Evolutionary conservation across 208 protist species (phyloP), one percentile per base, ranked within the genome.

Genomic region (Crithidia fasciculata): DNA sequence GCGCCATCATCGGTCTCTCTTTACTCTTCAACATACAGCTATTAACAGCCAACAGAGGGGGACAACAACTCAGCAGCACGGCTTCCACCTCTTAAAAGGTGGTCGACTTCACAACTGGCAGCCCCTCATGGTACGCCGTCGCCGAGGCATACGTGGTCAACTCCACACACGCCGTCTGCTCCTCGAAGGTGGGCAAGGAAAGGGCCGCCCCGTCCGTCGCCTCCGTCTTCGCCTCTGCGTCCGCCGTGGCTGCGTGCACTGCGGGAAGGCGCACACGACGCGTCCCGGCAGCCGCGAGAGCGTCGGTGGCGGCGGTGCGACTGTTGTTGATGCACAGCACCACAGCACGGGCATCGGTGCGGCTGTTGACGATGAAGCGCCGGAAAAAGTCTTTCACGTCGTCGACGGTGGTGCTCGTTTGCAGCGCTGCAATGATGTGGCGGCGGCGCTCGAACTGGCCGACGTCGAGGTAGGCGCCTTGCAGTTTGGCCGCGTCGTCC

Each of bases 241-340:
- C 64, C 52, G 59, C 81, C 16, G 10, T 44, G 15, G 12, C 39
- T 1, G 65, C 12, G 7, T 19, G 74, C 50, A 58, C 10, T n/a
- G 50, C 8, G 0, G 66, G 72, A 28, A 76, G 70, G 13, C 5
- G 39, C 28, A 82, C 13, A 47, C 54, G 58, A 1, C 54, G 50
- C 47, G 16, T 63, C 15, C 67, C 74, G 40, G 52, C 28, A 19
- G 56, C 64, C 4, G 67, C 53, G 28, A 69, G 58, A 3, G 45
- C 55, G 45, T 78, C 47, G 36, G 57, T 18, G 5, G 63, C 57
- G 18, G 60, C 67, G 13, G 72, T 72, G 41, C 76, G 74, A 10
- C 63, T 55, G 61, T 44, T 87, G 75, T 88, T 72, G 19, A 92
- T 72, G 54, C 86, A 75, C 19, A 90, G 41, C 15, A 71, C 82